Percentiles rank a stretch among this genome's conserved stretches.
These are phyloP conservation scores for Komagataea norvegica DNA, from an alignment of 1,139 yeast genomes.

Conservation along the genomic window DNA sequence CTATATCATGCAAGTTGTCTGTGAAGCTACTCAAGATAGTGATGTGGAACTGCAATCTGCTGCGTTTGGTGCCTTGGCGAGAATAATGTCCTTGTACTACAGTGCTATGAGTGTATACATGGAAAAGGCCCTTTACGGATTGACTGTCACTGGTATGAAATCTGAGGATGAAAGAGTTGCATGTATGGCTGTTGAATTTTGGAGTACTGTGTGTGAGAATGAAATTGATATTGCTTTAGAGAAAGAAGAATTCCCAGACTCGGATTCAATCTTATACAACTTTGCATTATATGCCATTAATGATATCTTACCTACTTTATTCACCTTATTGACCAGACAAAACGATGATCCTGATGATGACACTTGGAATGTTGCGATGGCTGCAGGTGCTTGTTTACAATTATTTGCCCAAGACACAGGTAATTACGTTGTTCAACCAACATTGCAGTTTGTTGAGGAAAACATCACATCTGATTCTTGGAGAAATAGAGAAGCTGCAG, in stretches of 20 bases:
- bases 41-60: constrained; percentile 83
- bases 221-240: constrained; percentile 78
- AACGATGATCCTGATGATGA: constrained; percentile 89
- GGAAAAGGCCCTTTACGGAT: constrained; percentile 93
- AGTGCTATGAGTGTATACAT: constrained; percentile 87
- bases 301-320: constrained; percentile 83
- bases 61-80: constrained; percentile 92
- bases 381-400: constrained; percentile 96
- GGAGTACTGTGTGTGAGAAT: constrained; percentile 97
- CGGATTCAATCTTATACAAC: constrained; percentile 44
- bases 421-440: constrained; percentile 78
- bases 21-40: constrained; percentile 94
- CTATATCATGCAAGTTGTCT: constrained; percentile 96
- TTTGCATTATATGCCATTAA: constrained; percentile 81
- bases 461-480: constrained; percentile 61
- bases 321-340: constrained; percentile 76
- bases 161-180: constrained; percentile 81
- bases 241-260: constrained; percentile 53
- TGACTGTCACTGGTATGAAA: constrained; percentile 91
- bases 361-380: constrained; percentile 98
- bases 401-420: constrained; percentile 90
- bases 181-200: constrained; percentile 97
- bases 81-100: constrained; percentile 87
- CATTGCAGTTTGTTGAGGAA: constrained; percentile 74
- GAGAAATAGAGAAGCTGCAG: constrained; percentile 95